Evolutionary conservation across 2,329 filamentous ascomycete species (phyloP), one percentile per base, ranked within the genome.

Genomic region (Shiraia bambusicola): DNA sequence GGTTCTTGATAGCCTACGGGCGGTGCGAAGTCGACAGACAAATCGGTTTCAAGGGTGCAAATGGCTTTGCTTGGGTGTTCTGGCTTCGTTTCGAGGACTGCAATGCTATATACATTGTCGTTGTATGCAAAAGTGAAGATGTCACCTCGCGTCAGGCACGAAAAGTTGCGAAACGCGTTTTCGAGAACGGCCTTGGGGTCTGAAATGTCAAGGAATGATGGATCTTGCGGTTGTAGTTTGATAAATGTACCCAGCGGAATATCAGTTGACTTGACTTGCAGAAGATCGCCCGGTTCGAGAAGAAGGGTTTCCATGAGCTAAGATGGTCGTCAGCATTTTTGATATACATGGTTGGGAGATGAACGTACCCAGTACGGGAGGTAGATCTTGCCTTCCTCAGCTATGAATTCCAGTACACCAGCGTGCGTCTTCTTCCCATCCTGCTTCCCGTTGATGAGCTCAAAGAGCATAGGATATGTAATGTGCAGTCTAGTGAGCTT

Each of bases 41-140:
- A 80, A 73, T 98, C 93, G 0, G 93, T 98, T 72, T 98, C 93
- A 40, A 96, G 84, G 70, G 95, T 94, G 60, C 90, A 91, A 40
- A 98, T 79, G 4, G 81, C 91, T 45, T 87, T 86, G 76, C 88
- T 90, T 58, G 88, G 87, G 2, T 86, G 81, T 52, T 88, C 82
- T 2, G 93, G 93, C 70, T 95, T 95, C 28, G 94, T 88, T 63
- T 97, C 92, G 11, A 97, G 73, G 1, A 98, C 93, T 2, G 89
- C 90, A 65, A 98, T 89, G 50, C 93, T 86, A 72, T 93, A 98
- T 8, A 90, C 78, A 47, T 90, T 87, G 64, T 97, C 91, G 69
- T 98, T 98, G 74, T 98, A 98, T 56, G 86, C 80, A 67, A 98
- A 98, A 50, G 88, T 94, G 76, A 98, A 98, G 30, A 95, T 78